Base-by-base conservation (phyloP, 73 alveolate genomes). In the Paramecium caudatum region DNA sequence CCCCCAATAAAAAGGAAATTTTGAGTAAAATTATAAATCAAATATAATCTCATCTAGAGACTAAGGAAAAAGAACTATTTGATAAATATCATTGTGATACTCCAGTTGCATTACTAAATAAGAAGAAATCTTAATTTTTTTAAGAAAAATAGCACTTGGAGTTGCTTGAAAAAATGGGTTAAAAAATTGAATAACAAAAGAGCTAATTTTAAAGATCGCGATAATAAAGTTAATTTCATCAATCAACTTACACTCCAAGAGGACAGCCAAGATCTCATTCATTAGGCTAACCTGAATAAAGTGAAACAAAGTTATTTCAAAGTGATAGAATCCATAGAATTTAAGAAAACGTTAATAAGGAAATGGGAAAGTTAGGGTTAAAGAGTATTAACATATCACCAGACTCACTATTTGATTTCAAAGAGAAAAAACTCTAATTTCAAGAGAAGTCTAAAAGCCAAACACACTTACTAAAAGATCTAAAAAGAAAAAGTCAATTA, bases 301-400 rank as follows among this genome's bases (percentile, higher is more conserved):
- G 30, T 10, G 80, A 55, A 27, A 23, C 9, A 12, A 55, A 55
- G 30, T 19, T 27, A 0, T 27, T 27, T 27, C 30, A 9, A 55
- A 55, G 80, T 55, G 80, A 55, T 27, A 55, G 80, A 55, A 15
- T 55, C 3, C 46, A 55, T 10, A 55, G 80, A 55, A 55, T 55
- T 9, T 55, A 55, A 55, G 30, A 43, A 9, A 55, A 55, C 2
- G 80, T 55, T 0, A 55, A 55, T 2, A 10, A 55, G 7, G 10
- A 55, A 55, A 55, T 55, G 80, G 80, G 46, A 16, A 5, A 43
- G 2, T 55, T 55, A 23, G 80, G 80, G 30, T 55, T 55, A 55
- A 55, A 55, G 30, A 55, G 80, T 55, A 23, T 55, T 27, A 55
- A 55, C 9, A 19, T 55, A 21, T 55, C 80, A 27, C 80, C 80